Evolutionary conservation across 2,329 filamentous ascomycete genomes (phyloP).

Genomic region (Chalaropsis ovoidea): DNA sequence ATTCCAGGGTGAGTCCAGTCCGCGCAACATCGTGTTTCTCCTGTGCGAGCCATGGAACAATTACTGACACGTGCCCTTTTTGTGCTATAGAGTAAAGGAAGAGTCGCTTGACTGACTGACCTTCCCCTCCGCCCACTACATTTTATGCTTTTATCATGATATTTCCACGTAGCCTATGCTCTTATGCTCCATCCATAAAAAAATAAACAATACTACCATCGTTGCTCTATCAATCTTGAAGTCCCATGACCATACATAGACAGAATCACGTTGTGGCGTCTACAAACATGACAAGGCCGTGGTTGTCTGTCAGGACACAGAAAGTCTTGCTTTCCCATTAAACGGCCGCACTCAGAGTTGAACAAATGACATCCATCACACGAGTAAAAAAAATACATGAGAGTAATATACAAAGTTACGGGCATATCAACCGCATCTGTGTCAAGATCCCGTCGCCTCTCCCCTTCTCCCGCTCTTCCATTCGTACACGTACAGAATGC

Average conservation of each 20-base stretch:
- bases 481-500: constrained; percentile 11
- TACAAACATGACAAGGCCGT: too few relatives aligned
- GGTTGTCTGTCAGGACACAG: too few relatives aligned
- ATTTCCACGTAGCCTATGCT: neutral
- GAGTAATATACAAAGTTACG: constrained; percentile 21
- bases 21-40: neutral
- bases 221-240: neutral
- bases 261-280: too few relatives aligned
- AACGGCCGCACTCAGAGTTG: neutral
- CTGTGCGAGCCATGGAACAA: neutral
- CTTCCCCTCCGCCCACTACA: neutral
- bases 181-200: constrained; percentile 9
- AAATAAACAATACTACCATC: neutral
- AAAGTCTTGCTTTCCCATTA: neutral
- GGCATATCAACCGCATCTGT: constrained; percentile 5
- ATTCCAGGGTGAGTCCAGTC: constrained; percentile 30
- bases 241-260: too few relatives aligned
- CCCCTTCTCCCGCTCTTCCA: neutral
- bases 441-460: neutral
- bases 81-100: constrained; percentile 1
- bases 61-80: neutral
- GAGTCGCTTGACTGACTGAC: neutral
- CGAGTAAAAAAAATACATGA: constrained; percentile 11
- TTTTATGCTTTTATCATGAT: constrained; percentile 11
- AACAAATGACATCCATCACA: neutral